A percentile compares a stretch with the other conserved stretches of the same genome.
Conservation (phyloP, 2,329 filamentous ascomycete species). For the Verruconis gallopava region DNA sequence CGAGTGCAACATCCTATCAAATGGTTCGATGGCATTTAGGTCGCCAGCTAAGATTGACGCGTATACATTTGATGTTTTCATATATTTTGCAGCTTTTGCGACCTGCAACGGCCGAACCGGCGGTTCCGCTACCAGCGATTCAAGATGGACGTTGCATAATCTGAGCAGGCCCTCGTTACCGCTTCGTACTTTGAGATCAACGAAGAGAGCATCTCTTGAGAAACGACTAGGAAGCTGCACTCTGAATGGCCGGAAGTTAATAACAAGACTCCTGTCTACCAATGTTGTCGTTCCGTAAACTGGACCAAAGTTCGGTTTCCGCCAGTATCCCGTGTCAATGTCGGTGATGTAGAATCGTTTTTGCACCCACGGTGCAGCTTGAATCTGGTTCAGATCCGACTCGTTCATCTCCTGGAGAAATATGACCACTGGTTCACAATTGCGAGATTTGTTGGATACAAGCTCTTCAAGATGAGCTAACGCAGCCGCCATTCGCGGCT, state of each 20-base stretch:
- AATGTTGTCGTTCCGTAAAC: slow-evolving; percentile 42
- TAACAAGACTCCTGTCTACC: slow-evolving; percentile 31
- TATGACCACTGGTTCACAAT: slow-evolving; percentile 29
- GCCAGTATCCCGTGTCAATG: slow-evolving; percentile 33
- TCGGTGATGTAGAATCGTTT: slow-evolving; percentile 13
- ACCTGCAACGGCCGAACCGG: slow-evolving; percentile 39
- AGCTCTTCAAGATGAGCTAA: slow-evolving; percentile 26
- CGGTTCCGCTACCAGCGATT: slow-evolving; percentile 37
- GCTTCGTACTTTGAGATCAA: slow-evolving; percentile 31
- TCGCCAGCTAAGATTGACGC: slow-evolving; percentile 40
- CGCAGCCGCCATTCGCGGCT: slow-evolving; percentile 30
- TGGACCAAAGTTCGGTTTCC: slow-evolving; percentile 15
- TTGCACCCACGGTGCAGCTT: slow-evolving; percentile 34
- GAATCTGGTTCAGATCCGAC: slow-evolving; percentile 34
- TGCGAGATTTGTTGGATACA: slow-evolving; percentile 14
- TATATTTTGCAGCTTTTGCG: slow-evolving; percentile 28
- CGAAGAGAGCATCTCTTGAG: slow-evolving; percentile 41
- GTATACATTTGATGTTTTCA: slow-evolving; percentile 27
- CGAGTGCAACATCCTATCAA: slow-evolving; percentile 35
- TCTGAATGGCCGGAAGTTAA: slow-evolving; percentile 26
- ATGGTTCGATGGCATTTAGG: slow-evolving; percentile 45
- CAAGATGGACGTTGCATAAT: slow-evolving; percentile 45
- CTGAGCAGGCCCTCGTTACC: slow-evolving; percentile 24
- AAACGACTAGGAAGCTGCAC: slow-evolving; percentile 38
- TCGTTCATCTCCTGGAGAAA: slow-evolving; percentile 41